These are phyloP conservation scores for Nothophaeocryptopus gaeumannii DNA, from an alignment of 2,329 filamentous ascomycete species.

Conservation along the genomic window DNA sequence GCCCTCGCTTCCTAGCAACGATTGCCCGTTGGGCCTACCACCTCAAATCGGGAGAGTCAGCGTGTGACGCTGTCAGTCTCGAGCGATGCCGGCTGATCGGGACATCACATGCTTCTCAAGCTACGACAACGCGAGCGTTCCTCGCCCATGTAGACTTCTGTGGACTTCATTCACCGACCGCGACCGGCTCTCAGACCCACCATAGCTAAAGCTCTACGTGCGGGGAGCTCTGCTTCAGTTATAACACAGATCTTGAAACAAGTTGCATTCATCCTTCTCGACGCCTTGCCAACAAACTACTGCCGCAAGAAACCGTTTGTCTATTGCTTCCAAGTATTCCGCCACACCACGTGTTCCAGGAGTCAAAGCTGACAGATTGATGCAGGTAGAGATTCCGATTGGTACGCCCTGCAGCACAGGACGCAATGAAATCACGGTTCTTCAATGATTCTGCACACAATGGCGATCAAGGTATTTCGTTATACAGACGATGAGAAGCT, in stretches of 20 bases:
- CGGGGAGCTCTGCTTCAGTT: not conserved
- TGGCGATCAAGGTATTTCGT: conserved; percentile 25
- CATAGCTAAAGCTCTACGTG: not conserved
- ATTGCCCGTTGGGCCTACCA: too few relatives aligned
- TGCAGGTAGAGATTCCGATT: too few relatives aligned
- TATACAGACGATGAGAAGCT: conserved; percentile 20
- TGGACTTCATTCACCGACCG: too few relatives aligned
- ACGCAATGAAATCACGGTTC: conserved; percentile 20
- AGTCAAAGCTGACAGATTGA: not conserved
- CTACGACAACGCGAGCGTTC: too few relatives aligned
- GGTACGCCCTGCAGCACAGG: conserved; percentile 1
- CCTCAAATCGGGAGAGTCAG: too few relatives aligned
- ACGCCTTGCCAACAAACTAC: not conserved
- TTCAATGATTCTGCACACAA: conserved; percentile 12
- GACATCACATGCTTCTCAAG: too few relatives aligned
- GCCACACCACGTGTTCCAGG: not conserved
- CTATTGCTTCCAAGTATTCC: not conserved
- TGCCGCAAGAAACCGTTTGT: not conserved
- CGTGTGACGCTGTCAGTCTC: too few relatives aligned
- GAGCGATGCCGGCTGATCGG: too few relatives aligned
- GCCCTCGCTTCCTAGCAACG: too few relatives aligned
- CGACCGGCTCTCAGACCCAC: not conserved
- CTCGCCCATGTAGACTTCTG: too few relatives aligned
- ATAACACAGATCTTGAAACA: not conserved
- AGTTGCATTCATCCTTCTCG: not conserved